A percentile compares a stretch with the other conserved stretches of the same genome.
Conservation (phyloP, 331 rosid genomes). For the Saraca asoca region DNA sequence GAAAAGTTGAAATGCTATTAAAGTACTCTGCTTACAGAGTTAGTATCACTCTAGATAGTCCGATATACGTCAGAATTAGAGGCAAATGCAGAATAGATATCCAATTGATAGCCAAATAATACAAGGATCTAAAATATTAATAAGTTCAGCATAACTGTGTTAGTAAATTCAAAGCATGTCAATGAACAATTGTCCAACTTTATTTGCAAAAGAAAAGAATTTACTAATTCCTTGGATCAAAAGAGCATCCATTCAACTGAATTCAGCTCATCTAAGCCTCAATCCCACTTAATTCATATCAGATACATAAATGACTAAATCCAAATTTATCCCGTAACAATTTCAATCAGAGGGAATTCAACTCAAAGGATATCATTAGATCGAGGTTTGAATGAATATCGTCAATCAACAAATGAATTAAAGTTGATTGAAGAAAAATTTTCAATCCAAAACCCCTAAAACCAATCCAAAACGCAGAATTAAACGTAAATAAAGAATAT, state of each 20-base stretch:
- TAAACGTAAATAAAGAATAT: background rate
- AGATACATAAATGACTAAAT: conserved; percentile 1
- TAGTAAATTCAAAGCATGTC: too few species aligned
- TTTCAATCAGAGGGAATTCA: conserved; percentile 4
- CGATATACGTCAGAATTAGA: background rate
- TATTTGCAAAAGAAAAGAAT: background rate
- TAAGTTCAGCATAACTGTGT: background rate
- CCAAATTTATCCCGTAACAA: background rate
- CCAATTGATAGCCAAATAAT: too few species aligned
- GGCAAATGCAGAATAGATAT: conserved; percentile 4
- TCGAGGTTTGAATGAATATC: too few species aligned
- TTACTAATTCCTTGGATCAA: conserved; percentile 9
- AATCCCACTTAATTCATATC: conserved; percentile 16
- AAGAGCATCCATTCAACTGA: background rate
- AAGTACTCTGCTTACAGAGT: background rate
- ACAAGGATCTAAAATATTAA: background rate
- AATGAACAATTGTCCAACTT: background rate
- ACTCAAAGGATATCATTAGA: background rate
- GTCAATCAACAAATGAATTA: too few species aligned
- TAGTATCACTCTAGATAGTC: background rate
- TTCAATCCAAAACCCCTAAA: background rate
- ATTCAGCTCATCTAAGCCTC: conserved; percentile 29
- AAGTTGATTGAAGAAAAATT: too few species aligned
- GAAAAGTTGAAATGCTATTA: background rate
- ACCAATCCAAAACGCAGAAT: background rate